Evolutionary conservation across 345 rosid genomes (phyloP).

Genomic region (Brassica cretica): DNA sequence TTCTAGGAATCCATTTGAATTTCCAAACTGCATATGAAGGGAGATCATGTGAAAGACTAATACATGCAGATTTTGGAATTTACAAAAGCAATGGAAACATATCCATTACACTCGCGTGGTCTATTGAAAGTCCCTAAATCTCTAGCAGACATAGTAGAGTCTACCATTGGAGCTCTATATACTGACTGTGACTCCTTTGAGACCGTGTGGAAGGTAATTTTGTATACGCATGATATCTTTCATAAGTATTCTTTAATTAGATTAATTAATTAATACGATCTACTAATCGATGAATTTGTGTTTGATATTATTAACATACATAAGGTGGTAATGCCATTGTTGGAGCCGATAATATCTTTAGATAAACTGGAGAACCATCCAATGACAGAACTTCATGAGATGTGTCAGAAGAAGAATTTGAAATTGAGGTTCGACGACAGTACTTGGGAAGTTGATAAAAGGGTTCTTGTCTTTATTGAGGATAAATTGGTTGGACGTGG

Average conservation of each 20-base stretch:
- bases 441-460: constrained; percentile 43
- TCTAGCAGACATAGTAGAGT: constrained; percentile 65
- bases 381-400: constrained; percentile 49
- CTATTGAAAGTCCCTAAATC: constrained; percentile 53
- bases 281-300: not conserved
- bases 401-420: constrained; percentile 58
- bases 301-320: not conserved
- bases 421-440: constrained; percentile 47
- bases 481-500: constrained; percentile 49
- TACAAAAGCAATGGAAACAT: constrained; percentile 38
- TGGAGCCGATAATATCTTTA: constrained; percentile 56
- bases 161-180: constrained; percentile 58
- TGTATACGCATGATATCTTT: not conserved
- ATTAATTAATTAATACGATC: not conserved
- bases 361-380: constrained; percentile 50
- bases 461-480: constrained; percentile 42
- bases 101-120: constrained; percentile 66
- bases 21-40: not conserved
- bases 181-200: constrained; percentile 46
- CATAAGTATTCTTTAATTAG: not conserved
- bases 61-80: constrained; percentile 50
- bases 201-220: constrained; percentile 53
- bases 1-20: not conserved
- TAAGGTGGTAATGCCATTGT: constrained; percentile 52
- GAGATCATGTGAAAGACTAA: not conserved